phyloP scores from a whole-genome alignment of 108 stramenopile genomes.

The Nannochloropsis gaditana region DNA sequence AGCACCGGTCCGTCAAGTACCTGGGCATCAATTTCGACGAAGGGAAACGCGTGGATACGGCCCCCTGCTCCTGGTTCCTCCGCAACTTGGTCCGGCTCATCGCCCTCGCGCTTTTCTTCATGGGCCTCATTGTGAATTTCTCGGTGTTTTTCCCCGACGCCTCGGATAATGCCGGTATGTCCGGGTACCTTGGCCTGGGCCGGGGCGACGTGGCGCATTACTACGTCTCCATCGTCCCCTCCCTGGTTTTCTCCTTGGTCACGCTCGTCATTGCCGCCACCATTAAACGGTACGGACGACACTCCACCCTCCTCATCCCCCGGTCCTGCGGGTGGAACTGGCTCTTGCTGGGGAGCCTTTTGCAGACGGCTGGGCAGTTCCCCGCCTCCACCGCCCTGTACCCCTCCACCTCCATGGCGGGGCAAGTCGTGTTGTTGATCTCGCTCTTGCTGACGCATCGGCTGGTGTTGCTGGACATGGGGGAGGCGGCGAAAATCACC shows the following conservation, averaged over 20 bases:
- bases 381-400: background rate
- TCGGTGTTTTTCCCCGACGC: conserved; percentile 22
- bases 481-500: background rate
- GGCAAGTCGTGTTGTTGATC: background rate
- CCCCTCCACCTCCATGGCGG: background rate
- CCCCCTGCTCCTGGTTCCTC: conserved; percentile 47
- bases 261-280: background rate
- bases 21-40: conserved; percentile 45
- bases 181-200: conserved; percentile 2
- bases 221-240: background rate
- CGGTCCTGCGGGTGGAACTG: background rate
- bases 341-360: background rate
- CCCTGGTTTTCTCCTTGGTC: background rate
- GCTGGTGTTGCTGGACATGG: background rate
- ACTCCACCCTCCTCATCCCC: conserved; percentile 10
- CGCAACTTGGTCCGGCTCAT: conserved; percentile 35
- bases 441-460: background rate
- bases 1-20: conserved; percentile 43
- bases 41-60: conserved; percentile 38
- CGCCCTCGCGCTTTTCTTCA: conserved; percentile 29
- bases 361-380: background rate
- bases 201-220: background rate
- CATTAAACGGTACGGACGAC: background rate
- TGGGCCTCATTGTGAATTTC: conserved; percentile 39
- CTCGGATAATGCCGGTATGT: background rate